phyloP scores from a whole-genome alignment of 2,329 filamentous ascomycete species.

The Penicillium sp. region DNA sequence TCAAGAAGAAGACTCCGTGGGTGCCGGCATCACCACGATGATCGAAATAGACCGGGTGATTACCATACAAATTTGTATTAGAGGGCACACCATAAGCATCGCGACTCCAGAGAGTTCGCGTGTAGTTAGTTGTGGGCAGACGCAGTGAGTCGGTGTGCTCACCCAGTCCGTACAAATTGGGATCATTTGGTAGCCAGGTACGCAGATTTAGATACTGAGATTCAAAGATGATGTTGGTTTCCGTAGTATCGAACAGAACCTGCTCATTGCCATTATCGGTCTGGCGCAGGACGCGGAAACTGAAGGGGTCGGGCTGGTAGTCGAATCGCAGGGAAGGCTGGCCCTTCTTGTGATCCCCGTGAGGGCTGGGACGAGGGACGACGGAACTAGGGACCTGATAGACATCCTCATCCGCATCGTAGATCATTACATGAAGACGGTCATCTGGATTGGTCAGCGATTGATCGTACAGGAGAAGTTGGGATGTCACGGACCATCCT shows the following conservation, averaged over 20 bases:
- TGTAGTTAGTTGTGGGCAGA: conserved; percentile 67
- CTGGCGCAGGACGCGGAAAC: conserved; percentile 56
- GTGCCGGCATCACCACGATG: conserved; percentile 58
- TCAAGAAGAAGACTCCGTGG: conserved; percentile 68
- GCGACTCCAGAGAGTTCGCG: conserved; percentile 67
- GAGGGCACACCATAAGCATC: conserved; percentile 63
- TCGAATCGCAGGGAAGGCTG: conserved; percentile 47
- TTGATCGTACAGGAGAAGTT: background rate
- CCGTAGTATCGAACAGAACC: conserved; percentile 66
- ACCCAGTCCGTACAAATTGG: conserved; percentile 74
- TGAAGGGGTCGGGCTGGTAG: conserved; percentile 60
- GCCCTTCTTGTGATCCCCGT: conserved; percentile 46
- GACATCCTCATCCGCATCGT: conserved; percentile 65
- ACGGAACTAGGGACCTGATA: conserved; percentile 73
- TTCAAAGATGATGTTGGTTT: conserved; percentile 68
- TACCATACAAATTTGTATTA: conserved; percentile 67
- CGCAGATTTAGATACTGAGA: conserved; percentile 72
- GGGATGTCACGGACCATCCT: conserved; percentile 49
- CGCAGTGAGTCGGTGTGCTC: conserved; percentile 72
- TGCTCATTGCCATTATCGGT: conserved; percentile 21
- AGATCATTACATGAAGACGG: conserved; percentile 72
- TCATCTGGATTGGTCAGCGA: conserved; percentile 47
- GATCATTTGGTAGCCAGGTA: conserved; percentile 65
- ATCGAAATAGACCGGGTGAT: conserved; percentile 73
- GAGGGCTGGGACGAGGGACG: conserved; percentile 57